Evolutionary conservation across 257 asterid genomes (phyloP).

Genomic region (Primulina eburnea): DNA sequence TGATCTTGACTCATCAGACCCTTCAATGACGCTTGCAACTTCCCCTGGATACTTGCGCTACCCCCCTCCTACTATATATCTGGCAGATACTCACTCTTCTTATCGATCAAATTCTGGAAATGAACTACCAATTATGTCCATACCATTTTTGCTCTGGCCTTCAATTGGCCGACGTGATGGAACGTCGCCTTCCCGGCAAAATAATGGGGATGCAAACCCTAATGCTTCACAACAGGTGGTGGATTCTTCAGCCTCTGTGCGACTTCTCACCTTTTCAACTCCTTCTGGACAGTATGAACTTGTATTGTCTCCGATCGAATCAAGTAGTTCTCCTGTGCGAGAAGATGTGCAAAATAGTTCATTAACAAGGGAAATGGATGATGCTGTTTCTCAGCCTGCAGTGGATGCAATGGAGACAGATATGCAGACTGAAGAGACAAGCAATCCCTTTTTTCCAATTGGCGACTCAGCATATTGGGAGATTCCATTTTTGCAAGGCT

Average conservation of each 20-base stretch:
- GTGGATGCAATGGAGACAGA: slow-evolving; percentile 74
- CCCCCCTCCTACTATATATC: slow-evolving; percentile 88
- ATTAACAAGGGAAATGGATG: slow-evolving; percentile 41
- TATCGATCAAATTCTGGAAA: slow-evolving; percentile 60
- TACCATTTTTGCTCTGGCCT: slow-evolving; percentile 78
- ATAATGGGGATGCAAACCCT: slow-evolving; percentile 41
- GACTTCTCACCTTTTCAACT: slow-evolving; percentile 82
- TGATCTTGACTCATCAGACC: slow-evolving; percentile 90
- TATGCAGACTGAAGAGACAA: slow-evolving; percentile 54
- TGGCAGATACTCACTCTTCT: slow-evolving; percentile 71
- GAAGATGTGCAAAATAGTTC: slow-evolving; percentile 55
- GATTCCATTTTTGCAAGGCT: slow-evolving; percentile 89
- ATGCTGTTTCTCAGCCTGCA: slow-evolving; percentile 43
- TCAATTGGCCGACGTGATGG: slow-evolving; percentile 56
- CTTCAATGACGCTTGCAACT: slow-evolving; percentile 85
- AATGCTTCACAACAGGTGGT: slow-evolving; percentile 50
- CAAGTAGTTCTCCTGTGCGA: slow-evolving; percentile 43
- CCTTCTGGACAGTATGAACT: slow-evolving; percentile 96
- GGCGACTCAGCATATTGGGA: slow-evolving; percentile 93
- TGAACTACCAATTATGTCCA: slow-evolving; percentile 72
- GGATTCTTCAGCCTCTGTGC: slow-evolving; percentile 69
- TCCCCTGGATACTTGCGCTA: slow-evolving; percentile 81
- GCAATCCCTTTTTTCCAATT: slow-evolving; percentile 68
- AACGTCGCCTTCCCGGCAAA: slow-evolving; percentile 40
- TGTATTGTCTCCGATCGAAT: slow-evolving; percentile 71